Evolutionary conservation across 257 asterid species (phyloP).

Genomic region (Rhazya stricta): DNA sequence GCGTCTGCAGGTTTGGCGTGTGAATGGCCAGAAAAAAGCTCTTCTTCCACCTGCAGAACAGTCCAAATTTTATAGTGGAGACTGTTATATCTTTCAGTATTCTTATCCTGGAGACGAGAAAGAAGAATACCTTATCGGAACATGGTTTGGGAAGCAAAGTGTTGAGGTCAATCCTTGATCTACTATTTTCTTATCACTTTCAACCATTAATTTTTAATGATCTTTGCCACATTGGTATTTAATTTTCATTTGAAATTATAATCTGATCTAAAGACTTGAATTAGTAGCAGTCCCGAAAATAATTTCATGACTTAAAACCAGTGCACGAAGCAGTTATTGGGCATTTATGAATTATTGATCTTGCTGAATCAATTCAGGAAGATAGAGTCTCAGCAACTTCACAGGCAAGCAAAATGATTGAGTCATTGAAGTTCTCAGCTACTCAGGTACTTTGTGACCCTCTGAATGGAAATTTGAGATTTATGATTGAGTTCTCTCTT

Average conservation of each 20-base stretch:
- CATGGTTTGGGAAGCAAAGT: slow-evolving; percentile 94
- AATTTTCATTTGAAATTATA: not conserved
- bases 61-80: slow-evolving; percentile 93
- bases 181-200: not conserved
- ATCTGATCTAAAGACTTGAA: not conserved
- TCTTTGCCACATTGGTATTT: not conserved
- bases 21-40: slow-evolving; percentile 74
- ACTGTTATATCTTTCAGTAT: slow-evolving; percentile 88
- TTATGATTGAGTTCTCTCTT: not conserved
- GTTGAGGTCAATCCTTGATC: slow-evolving; percentile 54
- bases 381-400: slow-evolving; percentile 74
- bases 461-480: not conserved
- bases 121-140: slow-evolving; percentile 84
- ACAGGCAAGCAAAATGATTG: slow-evolving; percentile 90
- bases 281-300: not conserved
- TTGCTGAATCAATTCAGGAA: slow-evolving; percentile 42
- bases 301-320: not conserved
- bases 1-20: slow-evolving; percentile 80
- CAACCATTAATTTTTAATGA: not conserved
- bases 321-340: slow-evolving; percentile 10
- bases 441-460: slow-evolving; percentile 53
- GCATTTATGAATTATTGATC: slow-evolving; percentile 2
- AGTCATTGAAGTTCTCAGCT: slow-evolving; percentile 74
- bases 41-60: slow-evolving; percentile 70
- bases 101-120: slow-evolving; percentile 90